Conservation (phyloP, 2,329 filamentous ascomycete genomes). For the Pseudocercospora ulei region DNA sequence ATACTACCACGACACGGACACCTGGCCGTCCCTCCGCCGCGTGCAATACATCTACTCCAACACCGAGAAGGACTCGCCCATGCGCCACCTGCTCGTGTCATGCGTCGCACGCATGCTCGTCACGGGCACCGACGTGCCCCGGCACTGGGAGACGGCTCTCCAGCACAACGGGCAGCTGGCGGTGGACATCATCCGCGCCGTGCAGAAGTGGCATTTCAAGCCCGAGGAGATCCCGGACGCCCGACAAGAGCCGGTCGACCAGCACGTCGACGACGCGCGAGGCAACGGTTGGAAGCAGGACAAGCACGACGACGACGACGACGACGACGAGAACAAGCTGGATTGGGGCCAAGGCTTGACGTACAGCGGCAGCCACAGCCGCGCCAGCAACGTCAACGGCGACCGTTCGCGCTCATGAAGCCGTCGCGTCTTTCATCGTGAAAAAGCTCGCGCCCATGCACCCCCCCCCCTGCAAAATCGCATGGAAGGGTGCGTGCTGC, state of each 20-base stretch:
- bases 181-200: slow-evolving; percentile 46
- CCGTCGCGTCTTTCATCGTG: too few species aligned
- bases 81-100: slow-evolving; percentile 37
- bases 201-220: slow-evolving; percentile 48
- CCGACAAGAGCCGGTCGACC: slow-evolving; percentile 38
- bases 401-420: not conserved
- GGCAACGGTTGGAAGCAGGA: slow-evolving; percentile 33
- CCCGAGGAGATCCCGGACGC: slow-evolving; percentile 43
- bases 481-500: too few species aligned
- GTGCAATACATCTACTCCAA: slow-evolving; percentile 40
- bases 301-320: slow-evolving; percentile 21
- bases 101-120: slow-evolving; percentile 45
- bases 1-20: slow-evolving; percentile 46
- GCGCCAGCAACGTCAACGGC: slow-evolving; percentile 12
- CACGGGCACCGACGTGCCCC: slow-evolving; percentile 43
- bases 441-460: too few species aligned
- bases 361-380: slow-evolving; percentile 16
- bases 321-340: slow-evolving; percentile 21
- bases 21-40: slow-evolving; percentile 45
- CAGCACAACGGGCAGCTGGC: slow-evolving; percentile 48
- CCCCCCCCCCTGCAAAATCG: too few species aligned
- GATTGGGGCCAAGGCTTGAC: slow-evolving; percentile 23
- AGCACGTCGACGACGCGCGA: slow-evolving; percentile 32
- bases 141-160: slow-evolving; percentile 48
- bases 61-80: slow-evolving; percentile 28